Percentiles rank a stretch among this genome's conserved stretches.
Evolutionary conservation across 2,329 filamentous ascomycete species (phyloP).

Genomic region (Xylogone sp.): DNA sequence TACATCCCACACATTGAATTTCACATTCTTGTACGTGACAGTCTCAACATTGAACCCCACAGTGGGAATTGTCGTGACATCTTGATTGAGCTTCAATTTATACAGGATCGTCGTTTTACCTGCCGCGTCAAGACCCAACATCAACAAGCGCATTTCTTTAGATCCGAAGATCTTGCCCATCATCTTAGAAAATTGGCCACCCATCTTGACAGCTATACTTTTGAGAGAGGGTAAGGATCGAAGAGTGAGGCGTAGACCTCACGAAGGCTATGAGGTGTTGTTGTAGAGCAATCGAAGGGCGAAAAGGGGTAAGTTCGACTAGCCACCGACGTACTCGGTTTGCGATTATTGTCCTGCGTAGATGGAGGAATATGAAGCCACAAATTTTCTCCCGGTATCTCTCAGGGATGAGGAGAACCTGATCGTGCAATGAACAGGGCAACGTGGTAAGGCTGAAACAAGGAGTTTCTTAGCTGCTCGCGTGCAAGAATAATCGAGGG

Average conservation of each 20-base stretch:
- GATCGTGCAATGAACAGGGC: background rate
- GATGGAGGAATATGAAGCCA: background rate
- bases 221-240: too few relatives aligned
- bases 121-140: conserved; percentile 95
- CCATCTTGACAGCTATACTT: conserved; percentile 59
- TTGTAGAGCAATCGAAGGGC: background rate
- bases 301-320: background rate
- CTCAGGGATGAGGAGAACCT: background rate
- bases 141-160: conserved; percentile 97
- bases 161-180: conserved; percentile 99
- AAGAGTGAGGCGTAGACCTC: background rate
- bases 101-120: conserved; percentile 99
- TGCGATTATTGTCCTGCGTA: background rate
- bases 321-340: background rate
- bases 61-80: conserved; percentile 96
- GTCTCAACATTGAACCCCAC: conserved; percentile 99
- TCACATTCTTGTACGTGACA: conserved; percentile 98
- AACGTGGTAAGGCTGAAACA: background rate
- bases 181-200: conserved; percentile 89
- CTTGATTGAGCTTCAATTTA: conserved; percentile 97
- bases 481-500: background rate
- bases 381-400: background rate
- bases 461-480: background rate
- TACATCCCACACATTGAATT: conserved; percentile 99
- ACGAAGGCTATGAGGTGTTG: background rate